Conservation (phyloP, 305 asterid genomes). For the Fraxinus dipetala region DNA sequence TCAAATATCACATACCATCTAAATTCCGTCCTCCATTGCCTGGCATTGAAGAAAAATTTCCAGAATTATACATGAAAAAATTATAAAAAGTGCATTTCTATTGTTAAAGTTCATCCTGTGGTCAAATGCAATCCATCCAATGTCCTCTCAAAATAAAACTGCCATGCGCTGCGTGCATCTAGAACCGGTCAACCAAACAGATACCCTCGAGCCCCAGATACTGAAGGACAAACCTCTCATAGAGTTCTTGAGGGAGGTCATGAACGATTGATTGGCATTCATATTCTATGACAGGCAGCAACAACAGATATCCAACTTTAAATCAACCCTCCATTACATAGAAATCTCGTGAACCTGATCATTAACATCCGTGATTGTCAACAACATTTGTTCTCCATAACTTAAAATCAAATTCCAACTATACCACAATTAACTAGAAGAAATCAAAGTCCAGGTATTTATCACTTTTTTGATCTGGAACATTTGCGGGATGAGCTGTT, state of each 20-base stretch:
- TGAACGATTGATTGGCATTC: neutral
- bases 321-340: slow-evolving; percentile 1
- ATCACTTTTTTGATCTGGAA: slow-evolving; percentile 46
- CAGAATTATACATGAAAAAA: slow-evolving; percentile 22
- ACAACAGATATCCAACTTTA: slow-evolving; percentile 13
- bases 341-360: slow-evolving; percentile 15
- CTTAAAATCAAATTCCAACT: slow-evolving; percentile 22
- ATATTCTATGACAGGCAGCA: slow-evolving; percentile 15
- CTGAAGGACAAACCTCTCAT: neutral
- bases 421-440: slow-evolving; percentile 42
- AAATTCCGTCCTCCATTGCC: slow-evolving; percentile 39
- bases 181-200: slow-evolving; percentile 5
- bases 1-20: slow-evolving; percentile 30
- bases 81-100: slow-evolving; percentile 27
- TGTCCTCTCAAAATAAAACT: slow-evolving; percentile 16
- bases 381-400: slow-evolving; percentile 23
- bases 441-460: slow-evolving; percentile 78
- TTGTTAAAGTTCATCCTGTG: slow-evolving; percentile 13
- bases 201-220: slow-evolving; percentile 4
- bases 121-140: slow-evolving; percentile 27
- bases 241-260: neutral
- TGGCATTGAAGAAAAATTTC: slow-evolving; percentile 30
- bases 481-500: slow-evolving; percentile 29
- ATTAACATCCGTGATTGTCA: slow-evolving; percentile 18
- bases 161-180: slow-evolving; percentile 2